These are phyloP conservation scores for Begonia peltatifolia DNA, from an alignment of 306 rosid species.

Conservation along the genomic window DNA sequence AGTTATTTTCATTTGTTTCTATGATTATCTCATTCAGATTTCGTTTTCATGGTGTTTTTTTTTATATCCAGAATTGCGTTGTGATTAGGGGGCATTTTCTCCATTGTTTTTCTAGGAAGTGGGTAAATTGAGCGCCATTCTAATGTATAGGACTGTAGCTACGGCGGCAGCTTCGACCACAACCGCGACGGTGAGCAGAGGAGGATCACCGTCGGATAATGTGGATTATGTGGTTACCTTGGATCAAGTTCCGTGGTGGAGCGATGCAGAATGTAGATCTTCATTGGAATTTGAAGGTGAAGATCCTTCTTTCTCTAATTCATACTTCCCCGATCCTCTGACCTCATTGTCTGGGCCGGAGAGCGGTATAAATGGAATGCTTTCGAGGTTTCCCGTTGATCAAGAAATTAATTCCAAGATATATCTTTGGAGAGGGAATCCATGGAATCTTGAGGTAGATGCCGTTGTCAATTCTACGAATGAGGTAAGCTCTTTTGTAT, in stretches of 20 bases:
- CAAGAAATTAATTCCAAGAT: slow-evolving; percentile 72
- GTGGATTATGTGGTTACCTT: slow-evolving; percentile 64
- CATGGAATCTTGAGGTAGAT: slow-evolving; percentile 98
- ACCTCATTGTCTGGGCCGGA: slow-evolving; percentile 34
- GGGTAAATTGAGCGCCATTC: slow-evolving; percentile 17
- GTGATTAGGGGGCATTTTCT: slow-evolving; percentile 3
- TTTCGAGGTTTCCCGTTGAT: slow-evolving; percentile 73
- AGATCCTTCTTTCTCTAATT: slow-evolving; percentile 51
- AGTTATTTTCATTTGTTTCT: no score
- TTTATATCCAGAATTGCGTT: slow-evolving; percentile 17
- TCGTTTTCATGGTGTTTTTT: not conserved
- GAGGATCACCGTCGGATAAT: slow-evolving; percentile 46
- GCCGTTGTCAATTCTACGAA: slow-evolving; percentile 95
- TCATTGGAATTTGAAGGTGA: slow-evolving; percentile 40
- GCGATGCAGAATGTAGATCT: slow-evolving; percentile 62
- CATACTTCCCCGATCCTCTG: slow-evolving; percentile 69
- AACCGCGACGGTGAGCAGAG: slow-evolving; percentile 7
- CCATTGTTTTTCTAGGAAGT: slow-evolving; percentile 17
- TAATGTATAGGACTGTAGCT: slow-evolving; percentile 68
- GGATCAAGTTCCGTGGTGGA: slow-evolving; percentile 94
- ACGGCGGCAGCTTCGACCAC: slow-evolving; percentile 30
- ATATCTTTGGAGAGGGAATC: slow-evolving; percentile 91
- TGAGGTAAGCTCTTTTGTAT: slow-evolving; percentile 41
- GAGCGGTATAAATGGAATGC: slow-evolving; percentile 26
- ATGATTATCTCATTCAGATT: not conserved